Evolutionary conservation across 116 monocot species (phyloP).

Genomic region (Zostera marina): DNA sequence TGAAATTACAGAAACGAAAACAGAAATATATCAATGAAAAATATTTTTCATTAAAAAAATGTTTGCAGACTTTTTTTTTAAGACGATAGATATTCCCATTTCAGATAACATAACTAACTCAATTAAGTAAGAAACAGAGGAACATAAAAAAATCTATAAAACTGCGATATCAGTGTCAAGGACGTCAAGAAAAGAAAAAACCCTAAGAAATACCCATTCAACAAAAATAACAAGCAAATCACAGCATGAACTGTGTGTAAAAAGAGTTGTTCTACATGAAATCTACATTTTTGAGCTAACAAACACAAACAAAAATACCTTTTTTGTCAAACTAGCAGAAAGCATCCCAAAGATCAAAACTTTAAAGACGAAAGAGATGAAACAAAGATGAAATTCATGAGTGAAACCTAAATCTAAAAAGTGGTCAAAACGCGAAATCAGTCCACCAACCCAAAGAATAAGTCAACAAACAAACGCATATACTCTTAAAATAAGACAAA

Average conservation of each 20-base stretch:
- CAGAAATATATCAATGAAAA: background rate
- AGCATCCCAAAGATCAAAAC: background rate
- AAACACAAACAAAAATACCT: background rate
- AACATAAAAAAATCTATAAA: no score
- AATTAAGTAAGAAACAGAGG: no score
- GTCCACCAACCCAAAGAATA: background rate
- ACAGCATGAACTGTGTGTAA: no score
- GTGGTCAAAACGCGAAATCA: no score
- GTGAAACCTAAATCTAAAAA: background rate
- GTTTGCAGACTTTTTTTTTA: background rate
- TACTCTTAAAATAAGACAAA: background rate
- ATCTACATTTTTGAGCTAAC: no score
- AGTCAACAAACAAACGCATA: background rate
- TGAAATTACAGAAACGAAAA: background rate
- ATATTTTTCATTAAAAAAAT: background rate
- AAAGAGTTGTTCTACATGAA: no score
- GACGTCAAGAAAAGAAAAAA: no score
- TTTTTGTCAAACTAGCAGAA: background rate
- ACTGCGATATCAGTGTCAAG: no score
- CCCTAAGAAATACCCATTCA: no score
- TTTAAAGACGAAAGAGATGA: background rate
- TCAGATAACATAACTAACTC: no score
- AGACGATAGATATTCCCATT: no score
- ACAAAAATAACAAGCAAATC: no score
- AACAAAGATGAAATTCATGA: background rate